These are phyloP conservation scores for Gardenia jasminoides DNA, from an alignment of 257 asterid genomes.

Conservation along the genomic window DNA sequence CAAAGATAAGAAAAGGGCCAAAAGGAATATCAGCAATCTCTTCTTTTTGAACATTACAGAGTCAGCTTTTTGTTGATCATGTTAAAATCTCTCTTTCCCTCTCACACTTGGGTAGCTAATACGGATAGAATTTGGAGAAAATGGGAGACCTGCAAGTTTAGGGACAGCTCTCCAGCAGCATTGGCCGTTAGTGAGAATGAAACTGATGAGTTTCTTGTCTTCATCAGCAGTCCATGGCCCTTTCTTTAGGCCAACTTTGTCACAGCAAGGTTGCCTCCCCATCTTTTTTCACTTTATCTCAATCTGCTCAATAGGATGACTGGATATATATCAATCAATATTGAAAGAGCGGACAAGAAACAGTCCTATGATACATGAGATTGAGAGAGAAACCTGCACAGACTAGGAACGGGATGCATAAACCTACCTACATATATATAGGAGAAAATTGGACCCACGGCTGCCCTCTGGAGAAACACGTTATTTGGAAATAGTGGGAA, in stretches of 20 bases:
- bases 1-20: background rate
- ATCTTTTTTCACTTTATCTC: slow-evolving; percentile 21
- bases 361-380: background rate
- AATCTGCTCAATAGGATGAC: background rate
- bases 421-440: slow-evolving; percentile 27
- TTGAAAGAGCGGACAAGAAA: background rate
- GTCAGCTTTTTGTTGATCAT: background rate
- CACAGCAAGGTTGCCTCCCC: slow-evolving; percentile 98
- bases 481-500: slow-evolving; percentile 3
- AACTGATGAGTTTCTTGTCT: slow-evolving; percentile 75
- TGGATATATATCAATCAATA: background rate
- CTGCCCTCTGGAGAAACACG: slow-evolving; percentile 24
- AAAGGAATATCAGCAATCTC: background rate
- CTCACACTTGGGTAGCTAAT: background rate
- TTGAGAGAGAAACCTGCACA: background rate
- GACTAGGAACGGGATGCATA: slow-evolving; percentile 8
- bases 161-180: slow-evolving; percentile 99
- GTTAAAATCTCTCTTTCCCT: background rate
- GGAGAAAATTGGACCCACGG: background rate
- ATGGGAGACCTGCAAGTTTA: slow-evolving; percentile 72
- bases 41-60: background rate
- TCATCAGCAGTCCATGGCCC: slow-evolving; percentile 98
- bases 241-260: slow-evolving; percentile 88
- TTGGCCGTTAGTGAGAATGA: slow-evolving; percentile 86
- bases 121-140: background rate